Conservation (phyloP, 169 alveolate species). For the Eimeria maxima region DNA sequence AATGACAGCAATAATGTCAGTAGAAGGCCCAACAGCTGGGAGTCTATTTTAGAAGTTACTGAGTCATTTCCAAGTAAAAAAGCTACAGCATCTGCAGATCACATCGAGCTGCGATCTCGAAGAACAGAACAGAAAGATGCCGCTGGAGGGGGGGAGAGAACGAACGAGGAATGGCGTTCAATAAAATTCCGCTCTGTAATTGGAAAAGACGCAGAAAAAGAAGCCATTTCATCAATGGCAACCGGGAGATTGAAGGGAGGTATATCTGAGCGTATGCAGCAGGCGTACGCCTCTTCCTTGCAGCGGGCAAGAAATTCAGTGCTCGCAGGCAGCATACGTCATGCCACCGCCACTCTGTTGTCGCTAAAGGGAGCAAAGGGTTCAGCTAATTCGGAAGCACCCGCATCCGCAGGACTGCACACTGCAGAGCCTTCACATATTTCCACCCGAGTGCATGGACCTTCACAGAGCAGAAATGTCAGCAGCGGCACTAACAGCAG, state of each 20-base stretch:
- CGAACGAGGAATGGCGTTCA: neutral
- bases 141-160: neutral
- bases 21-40: constrained; percentile 45
- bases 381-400: neutral
- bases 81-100: neutral
- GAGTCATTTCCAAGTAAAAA: neutral
- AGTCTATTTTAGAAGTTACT: constrained; percentile 35
- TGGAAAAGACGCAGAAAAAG: neutral
- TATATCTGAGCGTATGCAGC: constrained; percentile 42
- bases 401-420: neutral
- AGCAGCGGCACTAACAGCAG: constrained; percentile 8
- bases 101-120: neutral
- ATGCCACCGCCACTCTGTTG: neutral
- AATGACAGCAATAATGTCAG: neutral
- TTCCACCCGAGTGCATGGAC: neutral
- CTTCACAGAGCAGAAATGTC: constrained; percentile 1
- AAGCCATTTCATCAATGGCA: constrained; percentile 32
- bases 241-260: constrained; percentile 1
- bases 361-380: neutral
- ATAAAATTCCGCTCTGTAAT: neutral
- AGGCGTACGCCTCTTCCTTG: constrained; percentile 41
- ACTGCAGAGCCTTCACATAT: neutral
- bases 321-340: neutral
- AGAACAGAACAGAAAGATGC: neutral
- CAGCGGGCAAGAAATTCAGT: constrained; percentile 37